Evolutionary conservation across 495 filamentous ascomycete species (phyloP), one percentile per base, ranked within the genome.

Genomic region (Cercophora samala): DNA sequence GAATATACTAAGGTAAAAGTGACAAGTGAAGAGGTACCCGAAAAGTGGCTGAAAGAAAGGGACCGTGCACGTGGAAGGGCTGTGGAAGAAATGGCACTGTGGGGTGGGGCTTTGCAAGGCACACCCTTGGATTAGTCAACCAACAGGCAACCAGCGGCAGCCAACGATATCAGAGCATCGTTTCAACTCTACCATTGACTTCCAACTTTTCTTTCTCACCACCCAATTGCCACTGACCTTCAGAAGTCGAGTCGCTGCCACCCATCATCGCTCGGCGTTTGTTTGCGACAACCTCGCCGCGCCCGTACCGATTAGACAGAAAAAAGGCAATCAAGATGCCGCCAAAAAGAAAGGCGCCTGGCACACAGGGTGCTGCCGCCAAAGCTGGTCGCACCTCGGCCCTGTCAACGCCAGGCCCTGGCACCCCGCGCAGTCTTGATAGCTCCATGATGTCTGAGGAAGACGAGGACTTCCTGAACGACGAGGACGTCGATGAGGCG

Each of bases 291-390:
- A 29, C 29, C 18, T 19, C 42, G 42, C 59, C 26, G 22, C 19
- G 51, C 61, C 54, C 19, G 54, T 9, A 18, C 19, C 54, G 54
- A 58, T 22, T 21, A 58, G 25, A 64, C 37, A 46, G 58, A 64
- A 42, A 29, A 60, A 37, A 66, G 60, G 25, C 24, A 21, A 42
- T 26, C 22, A 63, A 18, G 69, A 93, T 93, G 91, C 88, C 90
- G 58, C 81, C 85, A 8, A 95, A 95, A 80, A 86, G 91, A 76
- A 93, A 95, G 80, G 37, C 91, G 60, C 76, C 86, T 67, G 84
- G 80, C 66, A 84, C 81, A 68, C 79, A 80, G 67, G 61, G 62
- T 17, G 86, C 82, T n/a, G 66, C 76, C 17, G 65, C 79, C 13
- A 86, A 85, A 69, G 79, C 82, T 32, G 85, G 83, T 61, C 85